Evolutionary conservation across 345 rosid genomes (phyloP).

Genomic region (Pelargonium nanum): DNA sequence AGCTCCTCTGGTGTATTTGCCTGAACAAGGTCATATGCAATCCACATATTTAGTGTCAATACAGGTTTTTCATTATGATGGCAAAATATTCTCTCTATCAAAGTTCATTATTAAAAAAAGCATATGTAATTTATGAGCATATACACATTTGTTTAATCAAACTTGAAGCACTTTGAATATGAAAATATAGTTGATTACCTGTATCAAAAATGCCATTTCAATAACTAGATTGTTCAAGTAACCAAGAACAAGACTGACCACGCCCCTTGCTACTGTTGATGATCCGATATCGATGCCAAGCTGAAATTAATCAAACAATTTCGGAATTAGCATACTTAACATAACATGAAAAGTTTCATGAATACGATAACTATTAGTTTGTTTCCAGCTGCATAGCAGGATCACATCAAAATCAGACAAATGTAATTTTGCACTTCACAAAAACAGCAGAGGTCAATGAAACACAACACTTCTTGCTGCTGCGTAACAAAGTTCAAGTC

Average conservation of each 20-base stretch:
- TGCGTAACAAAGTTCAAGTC: no score
- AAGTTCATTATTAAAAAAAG: background rate
- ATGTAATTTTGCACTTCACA: no score
- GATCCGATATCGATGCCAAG: slow-evolving; percentile 76
- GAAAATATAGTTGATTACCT: slow-evolving; percentile 27
- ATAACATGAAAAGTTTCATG: background rate
- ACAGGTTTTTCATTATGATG: no score
- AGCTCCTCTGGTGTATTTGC: slow-evolving; percentile 80
- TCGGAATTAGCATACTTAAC: background rate
- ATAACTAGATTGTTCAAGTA: slow-evolving; percentile 71
- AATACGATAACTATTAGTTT: background rate
- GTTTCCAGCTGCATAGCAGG: background rate
- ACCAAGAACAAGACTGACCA: slow-evolving; percentile 68
- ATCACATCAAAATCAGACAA: no score
- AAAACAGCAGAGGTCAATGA: no score
- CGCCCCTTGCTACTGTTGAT: slow-evolving; percentile 84
- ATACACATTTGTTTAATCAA: no score
- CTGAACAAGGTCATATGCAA: slow-evolving; percentile 27
- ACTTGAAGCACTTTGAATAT: background rate
- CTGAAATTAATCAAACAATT: slow-evolving; percentile 27
- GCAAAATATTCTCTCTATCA: no score
- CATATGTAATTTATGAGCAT: no score
- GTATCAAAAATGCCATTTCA: slow-evolving; percentile 90
- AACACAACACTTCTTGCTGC: no score
- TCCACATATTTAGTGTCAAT: background rate